phyloP scores from a whole-genome alignment of 805 yeast species.

The Wickerhamiella hasegawae region DNA sequence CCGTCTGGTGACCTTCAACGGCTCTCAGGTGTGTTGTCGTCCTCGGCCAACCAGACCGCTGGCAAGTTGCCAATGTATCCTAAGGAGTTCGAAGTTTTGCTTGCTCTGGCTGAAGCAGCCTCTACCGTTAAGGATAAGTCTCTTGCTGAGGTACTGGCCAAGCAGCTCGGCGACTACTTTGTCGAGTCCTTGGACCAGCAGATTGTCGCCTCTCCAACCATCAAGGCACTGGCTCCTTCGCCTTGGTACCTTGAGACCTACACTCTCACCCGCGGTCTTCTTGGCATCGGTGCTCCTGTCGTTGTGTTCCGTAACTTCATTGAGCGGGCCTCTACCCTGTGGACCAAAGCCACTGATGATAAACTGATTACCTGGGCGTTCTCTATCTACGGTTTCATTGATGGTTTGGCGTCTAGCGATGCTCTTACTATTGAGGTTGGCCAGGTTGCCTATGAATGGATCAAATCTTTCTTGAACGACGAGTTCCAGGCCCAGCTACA shows the following conservation, averaged over 20 bases:
- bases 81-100: conserved; percentile 34
- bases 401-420: conserved; percentile 15
- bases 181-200: conserved; percentile 29
- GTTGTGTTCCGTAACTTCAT: conserved; percentile 14
- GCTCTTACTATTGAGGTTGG: conserved; percentile 11
- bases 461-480: conserved; percentile 3
- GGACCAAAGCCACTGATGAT: conserved; percentile 4
- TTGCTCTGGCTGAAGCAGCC: conserved; percentile 39
- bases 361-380: conserved; percentile 11
- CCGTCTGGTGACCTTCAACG: conserved; percentile 11
- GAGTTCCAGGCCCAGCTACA: conserved; percentile 8
- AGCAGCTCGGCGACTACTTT: conserved; percentile 32
- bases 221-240: conserved; percentile 21
- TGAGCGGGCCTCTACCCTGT: conserved; percentile 14
- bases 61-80: conserved; percentile 8
- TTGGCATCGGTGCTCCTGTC: conserved; percentile 19
- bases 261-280: conserved; percentile 20
- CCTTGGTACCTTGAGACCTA: conserved; percentile 26
- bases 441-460: conserved; percentile 6
- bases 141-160: conserved; percentile 30
- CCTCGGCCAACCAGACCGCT: conserved; percentile 3
- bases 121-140: conserved; percentile 19
- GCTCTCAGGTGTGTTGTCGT: conserved; percentile 4
- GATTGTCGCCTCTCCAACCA: conserved; percentile 20
- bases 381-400: conserved; percentile 22